phyloP scores from a whole-genome alignment of 345 rosid species.

The Acer yangbiense region DNA sequence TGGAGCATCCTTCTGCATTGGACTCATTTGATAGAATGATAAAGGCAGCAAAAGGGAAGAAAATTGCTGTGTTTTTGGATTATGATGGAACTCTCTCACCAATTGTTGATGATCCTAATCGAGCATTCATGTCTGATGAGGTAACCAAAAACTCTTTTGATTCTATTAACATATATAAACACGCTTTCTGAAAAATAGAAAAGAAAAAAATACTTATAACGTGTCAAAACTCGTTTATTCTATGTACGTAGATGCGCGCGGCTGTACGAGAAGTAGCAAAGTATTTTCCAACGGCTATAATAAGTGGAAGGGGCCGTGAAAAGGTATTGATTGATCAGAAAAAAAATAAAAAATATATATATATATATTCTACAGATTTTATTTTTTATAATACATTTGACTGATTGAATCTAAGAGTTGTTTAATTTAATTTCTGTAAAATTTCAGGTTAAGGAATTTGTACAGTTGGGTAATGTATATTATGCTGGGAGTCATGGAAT shows the following conservation, averaged over 20 bases:
- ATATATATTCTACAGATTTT: background rate
- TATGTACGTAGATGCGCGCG: slow-evolving; percentile 53
- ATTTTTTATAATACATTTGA: background rate
- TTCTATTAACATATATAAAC: background rate
- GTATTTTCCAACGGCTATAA: slow-evolving; percentile 61
- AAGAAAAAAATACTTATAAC: background rate
- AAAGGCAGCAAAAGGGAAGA: slow-evolving; percentile 50
- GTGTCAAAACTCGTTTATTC: no score
- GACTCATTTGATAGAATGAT: slow-evolving; percentile 46
- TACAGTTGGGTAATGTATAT: slow-evolving; percentile 34
- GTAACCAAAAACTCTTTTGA: slow-evolving; percentile 21
- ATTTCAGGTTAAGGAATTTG: slow-evolving; percentile 42
- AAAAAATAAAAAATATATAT: no score
- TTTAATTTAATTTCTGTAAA: background rate
- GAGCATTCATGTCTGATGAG: slow-evolving; percentile 65
- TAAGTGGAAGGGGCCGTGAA: slow-evolving; percentile 66
- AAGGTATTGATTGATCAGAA: slow-evolving; percentile 36
- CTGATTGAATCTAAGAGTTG: background rate
- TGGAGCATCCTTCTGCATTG: slow-evolving; percentile 61
- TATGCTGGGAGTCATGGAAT: slow-evolving; percentile 59
- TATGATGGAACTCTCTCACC: slow-evolving; percentile 81
- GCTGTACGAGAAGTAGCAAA: slow-evolving; percentile 57
- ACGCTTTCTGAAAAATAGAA: background rate
- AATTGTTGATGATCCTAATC: slow-evolving; percentile 64
- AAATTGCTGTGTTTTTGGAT: slow-evolving; percentile 57